Conservation (phyloP, 73 alveolate species). For the Paramecium pentaurelia region DNA sequence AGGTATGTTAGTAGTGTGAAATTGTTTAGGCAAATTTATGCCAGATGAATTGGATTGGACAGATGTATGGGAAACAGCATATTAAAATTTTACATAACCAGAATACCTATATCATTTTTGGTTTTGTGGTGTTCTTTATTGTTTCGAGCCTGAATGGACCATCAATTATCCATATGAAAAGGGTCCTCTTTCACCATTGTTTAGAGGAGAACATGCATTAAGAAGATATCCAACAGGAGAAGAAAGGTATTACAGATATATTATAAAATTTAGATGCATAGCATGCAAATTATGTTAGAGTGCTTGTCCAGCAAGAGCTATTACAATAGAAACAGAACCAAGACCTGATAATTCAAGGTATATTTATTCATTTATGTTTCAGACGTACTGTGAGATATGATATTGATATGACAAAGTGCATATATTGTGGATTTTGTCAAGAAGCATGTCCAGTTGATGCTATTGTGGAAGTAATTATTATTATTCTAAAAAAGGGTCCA, state of each 20-base stretch:
- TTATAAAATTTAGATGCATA: slow-evolving; percentile 70
- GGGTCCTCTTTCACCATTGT: slow-evolving; percentile 86
- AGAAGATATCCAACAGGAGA: slow-evolving; percentile 94
- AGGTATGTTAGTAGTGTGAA: neutral
- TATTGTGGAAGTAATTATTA: slow-evolving; percentile 74
- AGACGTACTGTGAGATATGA: slow-evolving; percentile 90
- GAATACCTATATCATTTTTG: slow-evolving; percentile 61
- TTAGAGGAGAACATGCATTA: slow-evolving; percentile 94
- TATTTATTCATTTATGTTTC: neutral
- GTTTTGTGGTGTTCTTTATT: slow-evolving; percentile 63
- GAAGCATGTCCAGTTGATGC: slow-evolving; percentile 97
- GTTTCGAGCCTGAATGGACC: slow-evolving; percentile 74
- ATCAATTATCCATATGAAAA: slow-evolving; percentile 89
- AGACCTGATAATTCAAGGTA: slow-evolving; percentile 85
- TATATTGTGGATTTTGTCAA: slow-evolving; percentile 87
- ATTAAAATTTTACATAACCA: slow-evolving; percentile 50
- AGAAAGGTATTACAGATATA: slow-evolving; percentile 54
- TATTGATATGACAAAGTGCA: slow-evolving; percentile 90
- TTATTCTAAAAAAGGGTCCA: slow-evolving; percentile 61
- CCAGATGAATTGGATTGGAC: slow-evolving; percentile 67
- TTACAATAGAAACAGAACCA: slow-evolving; percentile 89
- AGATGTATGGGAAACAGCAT: slow-evolving; percentile 61
- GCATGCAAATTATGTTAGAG: slow-evolving; percentile 92
- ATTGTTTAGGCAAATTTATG: slow-evolving; percentile 38
- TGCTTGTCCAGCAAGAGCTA: slow-evolving; percentile 91